Base-by-base conservation (phyloP, 495 filamentous ascomycete genomes). In the Recurvomyces mirabilis region DNA sequence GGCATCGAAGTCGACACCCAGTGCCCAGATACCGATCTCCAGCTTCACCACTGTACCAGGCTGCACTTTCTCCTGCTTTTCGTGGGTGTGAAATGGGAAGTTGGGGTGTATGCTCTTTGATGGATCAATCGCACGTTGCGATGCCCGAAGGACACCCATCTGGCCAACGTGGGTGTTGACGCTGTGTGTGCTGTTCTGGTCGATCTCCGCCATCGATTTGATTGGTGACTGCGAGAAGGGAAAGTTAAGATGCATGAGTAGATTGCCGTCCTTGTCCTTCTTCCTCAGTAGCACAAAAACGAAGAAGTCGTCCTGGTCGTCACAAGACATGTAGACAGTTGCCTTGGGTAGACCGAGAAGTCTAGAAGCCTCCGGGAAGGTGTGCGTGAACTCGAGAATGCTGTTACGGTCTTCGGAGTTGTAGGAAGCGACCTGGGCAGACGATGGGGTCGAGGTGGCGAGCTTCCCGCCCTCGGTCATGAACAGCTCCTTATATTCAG, bases 221-320 rank as follows among this genome's bases (percentile, higher is more conserved):
- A 57, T 41, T 0, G 52, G 60, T 0, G 58, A 56, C 7, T 53
- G 51, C 15, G 47, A 21, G 12, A 59, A 51, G 10, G 65, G 61
- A 40, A 69, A 59, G 41, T 66, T 65, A 13, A 64, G 46, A 33
- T 63, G 57, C 44, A 60, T 50, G 4, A 68, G 35, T 2, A 52
- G 18, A 14, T 63, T 63, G 3, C 65, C 65, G 31, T 59, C 46
- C 21, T 54, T 56, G 37, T 65, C 64, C 2, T 47, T 43, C 51
- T 70, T 70, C 0, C 63, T 61, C 0, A 68, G 31, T 7, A 59
- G 53, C 4, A 68, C 55, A 37, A 61, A 67, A 2, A 66, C 62
- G 14, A 57, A 54, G 32, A 69, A 59, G 35, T 70, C 66, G 32
- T 70, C 59, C 3, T 52, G 43, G 6, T 59, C 53, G 0, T 59